Percentiles rank a stretch among this genome's conserved stretches.
These are phyloP conservation scores for Alternaria hordeiaustralica DNA, from an alignment of 2,329 filamentous ascomycete species.

Conservation along the genomic window DNA sequence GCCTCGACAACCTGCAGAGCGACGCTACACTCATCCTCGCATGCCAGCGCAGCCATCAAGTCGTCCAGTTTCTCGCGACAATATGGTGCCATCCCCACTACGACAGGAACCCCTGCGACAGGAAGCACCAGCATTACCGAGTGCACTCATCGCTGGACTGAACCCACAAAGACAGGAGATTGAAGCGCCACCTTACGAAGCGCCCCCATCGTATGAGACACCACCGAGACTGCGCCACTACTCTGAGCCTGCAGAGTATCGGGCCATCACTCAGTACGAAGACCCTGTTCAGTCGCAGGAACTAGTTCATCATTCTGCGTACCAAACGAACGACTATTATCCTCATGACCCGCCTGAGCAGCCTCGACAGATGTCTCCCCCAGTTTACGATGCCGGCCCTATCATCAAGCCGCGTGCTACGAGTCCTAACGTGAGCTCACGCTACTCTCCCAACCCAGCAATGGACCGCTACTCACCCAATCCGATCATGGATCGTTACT, in stretches of 20 bases:
- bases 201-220: conserved; percentile 28
- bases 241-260: conserved; percentile 45
- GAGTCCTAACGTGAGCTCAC: conserved; percentile 50
- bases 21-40: conserved; percentile 42
- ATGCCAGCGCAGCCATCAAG: conserved; percentile 27
- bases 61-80: conserved; percentile 43
- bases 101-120: conserved; percentile 27
- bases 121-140: conserved; percentile 34
- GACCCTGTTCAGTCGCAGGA: conserved; percentile 35
- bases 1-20: conserved; percentile 33
- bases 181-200: conserved; percentile 30
- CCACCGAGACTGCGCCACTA: conserved; percentile 39
- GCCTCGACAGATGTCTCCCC: conserved; percentile 43
- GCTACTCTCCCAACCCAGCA: conserved; percentile 23
- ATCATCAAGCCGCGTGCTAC: conserved; percentile 52
- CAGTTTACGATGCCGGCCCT: conserved; percentile 48
- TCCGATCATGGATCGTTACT: conserved; percentile 13
- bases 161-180: conserved; percentile 33
- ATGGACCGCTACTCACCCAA: not conserved
- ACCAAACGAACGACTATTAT: conserved; percentile 47
- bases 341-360: conserved; percentile 51
- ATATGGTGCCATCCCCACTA: conserved; percentile 37
- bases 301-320: conserved; percentile 36
- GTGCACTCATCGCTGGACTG: conserved; percentile 42
- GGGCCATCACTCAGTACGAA: conserved; percentile 41